Conservation (phyloP, 2,329 filamentous ascomycete species). For the Keithomyces neogunnii region DNA sequence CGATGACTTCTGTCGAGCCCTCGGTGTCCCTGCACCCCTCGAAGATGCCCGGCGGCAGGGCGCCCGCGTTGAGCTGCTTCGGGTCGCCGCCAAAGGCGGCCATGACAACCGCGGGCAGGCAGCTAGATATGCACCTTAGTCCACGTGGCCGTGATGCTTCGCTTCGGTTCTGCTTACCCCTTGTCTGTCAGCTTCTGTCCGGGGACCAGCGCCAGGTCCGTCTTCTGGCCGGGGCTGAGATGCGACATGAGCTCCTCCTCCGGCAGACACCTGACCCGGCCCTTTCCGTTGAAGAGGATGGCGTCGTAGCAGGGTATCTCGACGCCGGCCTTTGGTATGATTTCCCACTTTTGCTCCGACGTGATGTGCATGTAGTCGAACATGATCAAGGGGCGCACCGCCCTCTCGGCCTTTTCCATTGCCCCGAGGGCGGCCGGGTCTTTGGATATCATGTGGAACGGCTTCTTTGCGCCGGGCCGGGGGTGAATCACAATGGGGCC, state of each 20-base stretch:
- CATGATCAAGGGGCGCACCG: conserved; percentile 39
- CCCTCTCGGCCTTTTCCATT: conserved; percentile 40
- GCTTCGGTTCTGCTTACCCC: conserved; percentile 18
- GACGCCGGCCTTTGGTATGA: conserved; percentile 33
- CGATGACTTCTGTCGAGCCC: conserved; percentile 34
- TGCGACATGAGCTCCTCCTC: conserved; percentile 33
- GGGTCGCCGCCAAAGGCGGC: conserved; percentile 20
- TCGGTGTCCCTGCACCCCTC: conserved; percentile 38
- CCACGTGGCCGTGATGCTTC: not conserved
- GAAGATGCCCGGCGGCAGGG: conserved; percentile 34
- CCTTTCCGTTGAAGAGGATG: conserved; percentile 54
- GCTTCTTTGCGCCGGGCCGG: conserved; percentile 21
- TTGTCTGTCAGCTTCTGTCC: conserved; percentile 31
- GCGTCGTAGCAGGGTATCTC: conserved; percentile 51
- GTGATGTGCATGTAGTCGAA: conserved; percentile 49
- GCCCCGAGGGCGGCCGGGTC: conserved; percentile 27
- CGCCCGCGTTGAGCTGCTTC: conserved; percentile 18
- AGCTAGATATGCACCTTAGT: conserved; percentile 12
- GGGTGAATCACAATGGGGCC: conserved; percentile 46
- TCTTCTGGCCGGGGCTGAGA: conserved; percentile 21
- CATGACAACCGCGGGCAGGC: conserved; percentile 32
- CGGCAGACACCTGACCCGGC: conserved; percentile 42
- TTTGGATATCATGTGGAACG: conserved; percentile 39
- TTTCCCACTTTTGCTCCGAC: conserved; percentile 36
- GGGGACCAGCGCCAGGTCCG: conserved; percentile 18